Evolutionary conservation across 192 early-diverging fungal genomes (phyloP), one percentile per base, ranked within the genome.

Genomic region (Spinellus fusiger): DNA sequence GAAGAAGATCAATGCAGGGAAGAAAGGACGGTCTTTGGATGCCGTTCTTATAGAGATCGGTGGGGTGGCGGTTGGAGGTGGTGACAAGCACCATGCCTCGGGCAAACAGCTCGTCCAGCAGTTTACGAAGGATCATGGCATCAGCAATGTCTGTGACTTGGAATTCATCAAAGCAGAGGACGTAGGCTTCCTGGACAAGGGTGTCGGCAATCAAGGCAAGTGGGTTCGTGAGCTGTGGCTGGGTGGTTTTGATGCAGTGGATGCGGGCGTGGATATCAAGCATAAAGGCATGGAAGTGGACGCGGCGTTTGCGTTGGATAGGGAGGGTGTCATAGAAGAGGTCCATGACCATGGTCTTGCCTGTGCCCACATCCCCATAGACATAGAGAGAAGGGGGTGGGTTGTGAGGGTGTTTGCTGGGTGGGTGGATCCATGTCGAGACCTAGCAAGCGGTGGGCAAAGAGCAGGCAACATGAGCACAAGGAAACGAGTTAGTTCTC

Each of bases 271-370:
- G 96, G 1, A 96, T 80, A 54, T 95, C 93, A 8, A 89, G 77
- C 96, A 98, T 98, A 65, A 98, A 98, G n/a, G 88, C 88, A 62
- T 98, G 93, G 65, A 96, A 98, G 63, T 98, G 96, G 18, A 96
- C 84, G 2, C 96, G 86, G 22, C 89, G 82, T 68, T 96, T 96
- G 28, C 87, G 72, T 5, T 68, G 44, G 1, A 86, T 84, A 7
- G 79, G 73, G 5, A 92, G 66, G 0, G 90, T 81, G 71, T 91
- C 80, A 75, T 89, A 98, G 59, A 98, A 94, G 52, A 98, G 74
- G 70, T 98, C 93, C 93, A 98, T 98, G 10, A 91, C 80, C 76
- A 93, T 93, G 0, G 93, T 95, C 62, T 96, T 98, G 22, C 96
- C 96, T 0, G 93, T 94, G 22, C 91, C 91, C 3, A 93, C 91